Conservation (phyloP, 345 rosid genomes). For the Eucalyptus camaldulensis region DNA sequence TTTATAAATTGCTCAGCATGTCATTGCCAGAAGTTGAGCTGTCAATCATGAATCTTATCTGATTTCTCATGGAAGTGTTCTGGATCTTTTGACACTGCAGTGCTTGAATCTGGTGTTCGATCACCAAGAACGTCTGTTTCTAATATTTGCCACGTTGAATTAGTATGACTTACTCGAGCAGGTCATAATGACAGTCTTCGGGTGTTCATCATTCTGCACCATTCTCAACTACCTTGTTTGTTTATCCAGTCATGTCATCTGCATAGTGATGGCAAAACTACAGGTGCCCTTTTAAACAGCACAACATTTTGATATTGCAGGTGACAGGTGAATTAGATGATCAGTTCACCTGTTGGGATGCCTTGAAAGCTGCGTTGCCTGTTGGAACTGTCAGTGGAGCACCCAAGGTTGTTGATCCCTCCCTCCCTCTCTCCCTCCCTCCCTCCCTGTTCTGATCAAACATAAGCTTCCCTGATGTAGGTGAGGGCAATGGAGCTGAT, state of each 20-base stretch:
- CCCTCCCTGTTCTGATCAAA: not conserved
- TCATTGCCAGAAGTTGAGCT: not conserved
- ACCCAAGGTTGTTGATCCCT: conserved; percentile 46
- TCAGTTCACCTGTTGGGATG: conserved; percentile 71
- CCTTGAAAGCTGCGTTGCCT: conserved; percentile 63
- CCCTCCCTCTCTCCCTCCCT: not conserved
- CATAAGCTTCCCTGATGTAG: conserved; percentile 5
- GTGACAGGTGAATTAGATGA: conserved; percentile 79
- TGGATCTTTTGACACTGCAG: not conserved
- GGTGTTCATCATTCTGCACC: not conserved
- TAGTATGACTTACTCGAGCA: not conserved
- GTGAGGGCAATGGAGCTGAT: conserved; percentile 87
- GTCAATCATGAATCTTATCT: not conserved
- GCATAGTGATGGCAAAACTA: not conserved
- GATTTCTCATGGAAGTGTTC: not conserved
- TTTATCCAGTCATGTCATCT: not conserved
- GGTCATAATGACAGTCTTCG: not conserved
- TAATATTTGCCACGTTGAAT: not conserved
- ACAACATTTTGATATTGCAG: conserved; percentile 12
- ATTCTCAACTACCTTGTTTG: not conserved
- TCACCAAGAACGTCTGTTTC: not conserved
- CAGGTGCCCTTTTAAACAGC: not conserved
- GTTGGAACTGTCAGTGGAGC: conserved; percentile 94
- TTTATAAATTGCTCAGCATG: not conserved
- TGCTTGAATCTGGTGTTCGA: not conserved